Percentiles rank a stretch among this genome's conserved stretches.
These are phyloP conservation scores for Kockiozyma suomiensis DNA, from an alignment of 805 yeast species.

Conservation along the genomic window DNA sequence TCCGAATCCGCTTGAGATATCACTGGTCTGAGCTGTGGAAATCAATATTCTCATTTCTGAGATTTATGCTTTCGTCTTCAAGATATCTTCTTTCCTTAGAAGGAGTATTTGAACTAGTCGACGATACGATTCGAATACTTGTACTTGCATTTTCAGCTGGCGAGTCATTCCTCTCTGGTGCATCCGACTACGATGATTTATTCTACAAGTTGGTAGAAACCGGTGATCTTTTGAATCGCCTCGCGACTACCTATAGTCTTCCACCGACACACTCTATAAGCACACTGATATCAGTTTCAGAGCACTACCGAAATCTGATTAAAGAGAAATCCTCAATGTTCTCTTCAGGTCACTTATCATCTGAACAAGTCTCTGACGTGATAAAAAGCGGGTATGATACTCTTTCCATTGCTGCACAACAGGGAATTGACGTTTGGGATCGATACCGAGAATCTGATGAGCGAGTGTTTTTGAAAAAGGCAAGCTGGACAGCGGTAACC, in stretches of 20 bases:
- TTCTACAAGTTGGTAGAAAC: conserved; percentile 40
- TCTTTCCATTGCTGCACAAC: conserved; percentile 37
- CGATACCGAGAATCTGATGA: conserved; percentile 32
- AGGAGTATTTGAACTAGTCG: conserved; percentile 33
- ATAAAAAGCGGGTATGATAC: conserved; percentile 40
- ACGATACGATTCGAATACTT: conserved; percentile 31
- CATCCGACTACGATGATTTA: conserved; percentile 41
- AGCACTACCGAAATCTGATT: conserved; percentile 32
- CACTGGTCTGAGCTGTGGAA: conserved; percentile 48
- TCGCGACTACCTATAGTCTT: conserved; percentile 31
- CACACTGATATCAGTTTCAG: conserved; percentile 28
- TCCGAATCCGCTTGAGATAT: conserved; percentile 35
- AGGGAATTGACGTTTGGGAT: conserved; percentile 32
- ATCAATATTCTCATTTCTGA: conserved; percentile 40
- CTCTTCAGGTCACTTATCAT: conserved; percentile 28
- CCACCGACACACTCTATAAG: conserved; percentile 20
- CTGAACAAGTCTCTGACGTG: conserved; percentile 38
- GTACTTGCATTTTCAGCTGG: conserved; percentile 41
- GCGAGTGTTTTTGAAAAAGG: conserved; percentile 29
- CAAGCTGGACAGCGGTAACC: conserved; percentile 20
- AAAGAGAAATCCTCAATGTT: conserved; percentile 19
- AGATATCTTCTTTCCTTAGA: conserved; percentile 8
- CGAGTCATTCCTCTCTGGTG: conserved; percentile 41
- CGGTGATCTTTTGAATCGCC: conserved; percentile 35
- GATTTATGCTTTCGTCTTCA: conserved; percentile 33